Base-by-base conservation (phyloP, 306 rosid genomes). In the Neltuma alba region DNA sequence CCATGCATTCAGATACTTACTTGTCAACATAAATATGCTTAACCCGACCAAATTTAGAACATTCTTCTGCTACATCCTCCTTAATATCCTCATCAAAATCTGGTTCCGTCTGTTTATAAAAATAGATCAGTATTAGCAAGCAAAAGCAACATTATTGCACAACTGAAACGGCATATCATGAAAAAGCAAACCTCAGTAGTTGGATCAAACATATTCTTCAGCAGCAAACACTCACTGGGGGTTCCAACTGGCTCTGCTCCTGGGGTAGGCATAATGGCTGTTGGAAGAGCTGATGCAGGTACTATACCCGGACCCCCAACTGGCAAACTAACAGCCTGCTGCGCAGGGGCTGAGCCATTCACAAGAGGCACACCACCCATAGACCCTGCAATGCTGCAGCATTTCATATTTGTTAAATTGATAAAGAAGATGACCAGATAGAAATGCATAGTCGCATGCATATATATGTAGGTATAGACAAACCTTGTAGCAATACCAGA, bases 141-240 rank as follows among this genome's bases (percentile, higher is more conserved):
- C 16, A 45, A 44, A 31, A 81, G 79, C 60, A 21, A 69, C 20
- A 40, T 66, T 27, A 85, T n/a, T 61, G 28, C 45, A 36, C 70
- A 65, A 36, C 9, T 38, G 23, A 20, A 20, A 65, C 70, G 8
- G 45, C 45, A 65, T 65, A 28, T 18, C 20, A 18, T 13, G 33
- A 33, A 60, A 36, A 80, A 57, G 71, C 81, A 66, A 28, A 95
- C 99, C 98, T 95, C 99, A 6, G 94, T 86, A 47, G 87, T 80
- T 61, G 99, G 99, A 85, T 95, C 99, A 75, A 95, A 95, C 99
- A 95, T 91, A 85, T 95, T 93, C 83, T 92, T 95, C 88, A 95
- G 70, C 79, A 93, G 89, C 41, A 95, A 82, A 84, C 99, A 95
- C 84, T 91, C 93, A 68, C 88, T 93, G 21, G 99, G 98, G 76